Evolutionary conservation across 768 basidiomycete species (phyloP), one percentile per base, ranked within the genome.

Genomic region (Tricholoma furcatifolium): DNA sequence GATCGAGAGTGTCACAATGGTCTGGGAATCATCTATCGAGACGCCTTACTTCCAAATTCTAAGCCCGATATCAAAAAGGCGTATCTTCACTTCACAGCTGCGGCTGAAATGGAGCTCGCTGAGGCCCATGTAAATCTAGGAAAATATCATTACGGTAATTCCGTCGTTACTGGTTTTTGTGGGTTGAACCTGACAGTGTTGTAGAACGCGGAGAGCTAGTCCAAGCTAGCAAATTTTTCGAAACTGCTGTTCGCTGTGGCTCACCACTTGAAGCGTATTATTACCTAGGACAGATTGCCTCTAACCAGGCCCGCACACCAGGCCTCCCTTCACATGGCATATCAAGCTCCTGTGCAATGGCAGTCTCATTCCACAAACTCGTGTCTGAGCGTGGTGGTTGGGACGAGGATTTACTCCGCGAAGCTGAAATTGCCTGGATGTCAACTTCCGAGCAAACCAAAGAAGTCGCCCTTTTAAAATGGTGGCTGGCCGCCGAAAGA

Each of bases 191-290:
- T 66, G n/a, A 55, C n/a, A 15, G 49, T 17, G 54, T 10, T 55
- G 12, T 43, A 96, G 95, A 78, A 27, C 79, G 78, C 14, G 84
- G 85, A 15, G 93, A 98, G 41, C 44, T 85, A 20, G 69, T 73
- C 21, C 57, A 79, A 4, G 94, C 95, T 0, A 80, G 76, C 1
- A 77, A 81, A 1, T 85, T 85, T 63, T 90, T 98, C 60, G 92
- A 98, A 67, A 79, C 78, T 21, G 97, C 95, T 3, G 74, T 96
- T 43, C 83, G 89, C 1, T 79, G 83, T 58, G 97, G 96, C 4
- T 95, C 96, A 4, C 88, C 91, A 0, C 93, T 96, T 53, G 95
- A 99, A 65, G 89, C 95, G 1, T 96, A 90, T 70, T 96, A 94
- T 70, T 94, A 97, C 63, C 81, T 97, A 9, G 94, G 91, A 20